These are phyloP conservation scores for Alternaria sp. DNA, from an alignment of 2,329 filamentous ascomycete species.

Conservation along the genomic window DNA sequence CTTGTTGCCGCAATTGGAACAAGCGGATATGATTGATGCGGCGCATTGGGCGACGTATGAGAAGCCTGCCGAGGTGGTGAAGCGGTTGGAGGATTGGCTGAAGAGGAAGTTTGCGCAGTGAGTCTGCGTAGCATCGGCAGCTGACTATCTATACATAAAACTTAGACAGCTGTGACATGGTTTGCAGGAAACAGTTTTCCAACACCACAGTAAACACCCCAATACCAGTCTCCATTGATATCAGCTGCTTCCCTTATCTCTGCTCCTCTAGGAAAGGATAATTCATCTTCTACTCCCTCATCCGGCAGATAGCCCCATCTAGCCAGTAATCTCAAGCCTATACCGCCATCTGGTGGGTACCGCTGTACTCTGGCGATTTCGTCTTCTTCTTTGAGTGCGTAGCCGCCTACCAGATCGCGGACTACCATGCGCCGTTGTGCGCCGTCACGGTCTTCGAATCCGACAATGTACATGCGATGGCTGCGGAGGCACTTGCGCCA, in stretches of 20 bases:
- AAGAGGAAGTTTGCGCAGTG: constrained; percentile 15
- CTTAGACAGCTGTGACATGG: constrained; percentile 59
- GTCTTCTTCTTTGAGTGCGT: constrained; percentile 67
- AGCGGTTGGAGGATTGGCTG: constrained; percentile 25
- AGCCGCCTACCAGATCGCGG: constrained; percentile 78
- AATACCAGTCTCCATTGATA: constrained; percentile 90
- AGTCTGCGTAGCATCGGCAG: neutral
- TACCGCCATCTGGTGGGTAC: constrained; percentile 79
- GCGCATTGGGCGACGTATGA: constrained; percentile 48
- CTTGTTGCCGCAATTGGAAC: constrained; percentile 40
- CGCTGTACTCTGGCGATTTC: constrained; percentile 27
- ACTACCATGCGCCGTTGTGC: constrained; percentile 73
- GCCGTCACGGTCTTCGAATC: constrained; percentile 72
- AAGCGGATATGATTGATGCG: constrained; percentile 39
- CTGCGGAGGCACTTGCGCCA: constrained; percentile 83
- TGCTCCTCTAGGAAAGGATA: constrained; percentile 82
- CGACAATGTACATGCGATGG: constrained; percentile 84
- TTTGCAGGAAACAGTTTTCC: constrained; percentile 81
- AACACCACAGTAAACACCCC: constrained; percentile 81
- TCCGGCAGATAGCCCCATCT: constrained; percentile 81
- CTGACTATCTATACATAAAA: neutral
- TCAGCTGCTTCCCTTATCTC: constrained; percentile 84
- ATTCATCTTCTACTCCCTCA: constrained; percentile 70
- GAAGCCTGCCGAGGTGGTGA: constrained; percentile 39
- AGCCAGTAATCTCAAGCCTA: constrained; percentile 68